A percentile compares a stretch with the other conserved stretches of the same genome.
These are phyloP conservation scores for Malus hybrid DNA, from an alignment of 331 rosid genomes.

Conservation along the genomic window DNA sequence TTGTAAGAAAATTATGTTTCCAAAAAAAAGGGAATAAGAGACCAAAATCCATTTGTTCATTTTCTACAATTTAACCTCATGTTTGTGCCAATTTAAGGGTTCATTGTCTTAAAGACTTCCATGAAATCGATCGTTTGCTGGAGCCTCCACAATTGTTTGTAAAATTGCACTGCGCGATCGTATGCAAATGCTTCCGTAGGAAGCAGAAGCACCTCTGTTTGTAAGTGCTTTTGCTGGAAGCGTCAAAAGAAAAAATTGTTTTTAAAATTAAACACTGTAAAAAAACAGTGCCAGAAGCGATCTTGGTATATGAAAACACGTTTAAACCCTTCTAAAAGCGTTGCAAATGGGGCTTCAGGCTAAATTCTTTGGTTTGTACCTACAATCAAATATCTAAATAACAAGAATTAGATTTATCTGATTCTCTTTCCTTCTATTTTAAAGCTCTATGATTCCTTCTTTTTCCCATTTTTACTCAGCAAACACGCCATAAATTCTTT, in stretches of 20 bases:
- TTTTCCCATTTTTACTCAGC: background rate
- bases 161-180: background rate
- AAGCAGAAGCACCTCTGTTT: too few species aligned
- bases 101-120: background rate
- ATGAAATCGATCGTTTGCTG: background rate
- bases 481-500: background rate
- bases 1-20: background rate
- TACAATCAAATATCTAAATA: background rate
- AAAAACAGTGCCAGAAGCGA: too few species aligned
- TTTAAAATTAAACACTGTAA: too few species aligned
- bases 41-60: background rate
- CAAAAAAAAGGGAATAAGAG: background rate
- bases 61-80: background rate
- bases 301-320: background rate
- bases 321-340: too few species aligned
- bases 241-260: too few species aligned
- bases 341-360: background rate
- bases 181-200: too few species aligned
- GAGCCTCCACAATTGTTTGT: background rate
- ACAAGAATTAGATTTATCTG: too few species aligned
- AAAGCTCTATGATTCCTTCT: background rate
- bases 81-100: background rate
- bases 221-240: too few species aligned
- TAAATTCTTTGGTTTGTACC: background rate
- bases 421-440: background rate